Base-by-base conservation (phyloP, 1,139 yeast species). In the Taphrina wiesneri region DNA sequence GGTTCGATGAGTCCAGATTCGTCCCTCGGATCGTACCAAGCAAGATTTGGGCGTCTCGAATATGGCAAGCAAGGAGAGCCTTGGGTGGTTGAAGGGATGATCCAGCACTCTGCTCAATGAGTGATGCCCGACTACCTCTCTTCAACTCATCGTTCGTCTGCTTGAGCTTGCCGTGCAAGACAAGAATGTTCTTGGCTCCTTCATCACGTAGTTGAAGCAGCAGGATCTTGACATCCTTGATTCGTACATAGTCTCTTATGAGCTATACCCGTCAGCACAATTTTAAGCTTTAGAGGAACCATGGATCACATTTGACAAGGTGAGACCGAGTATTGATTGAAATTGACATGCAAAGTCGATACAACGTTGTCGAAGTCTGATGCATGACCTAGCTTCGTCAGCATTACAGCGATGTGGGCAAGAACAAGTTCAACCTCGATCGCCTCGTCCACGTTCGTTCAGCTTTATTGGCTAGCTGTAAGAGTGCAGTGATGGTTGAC, bases 351-450 rank as follows among this genome's bases (percentile, higher is more conserved):
- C 49, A 45, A 45, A 45, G 49, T 45, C 49, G 2, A 11, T 21
- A 23, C 49, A 45, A 11, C 49, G 49, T 21, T 45, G 49, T 21
- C 49, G 49, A 45, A 45, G 49, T 45, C 49, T 45, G 49, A 45
- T 19, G n/a, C 49, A 45, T 9, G 49, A 45, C 21, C 49, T 45
- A 45, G 43, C 49, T 45, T 45, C n/a, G 21, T 3, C n/a, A 39
- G 45, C n/a, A 15, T 17, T 5, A 7, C 5, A 7, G 11, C 34
- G 11, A 30, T 30, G 9, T 30, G 9, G 11, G 11, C 9, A 30
- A 6, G 34, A 6, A 30, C 34, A 11, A n/a, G 13, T 13, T 19
- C 17, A 9, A 45, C 49, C n/a, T 45, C 28, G 49, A 45, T 45
- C 49, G 49, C 21, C 49, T 45, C 28, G 49, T 45, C 49, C 49